Evolutionary conservation across 2,329 filamentous ascomycete species (phyloP), one percentile per base, ranked within the genome.

Genomic region (Decorospora gaudefroyi): DNA sequence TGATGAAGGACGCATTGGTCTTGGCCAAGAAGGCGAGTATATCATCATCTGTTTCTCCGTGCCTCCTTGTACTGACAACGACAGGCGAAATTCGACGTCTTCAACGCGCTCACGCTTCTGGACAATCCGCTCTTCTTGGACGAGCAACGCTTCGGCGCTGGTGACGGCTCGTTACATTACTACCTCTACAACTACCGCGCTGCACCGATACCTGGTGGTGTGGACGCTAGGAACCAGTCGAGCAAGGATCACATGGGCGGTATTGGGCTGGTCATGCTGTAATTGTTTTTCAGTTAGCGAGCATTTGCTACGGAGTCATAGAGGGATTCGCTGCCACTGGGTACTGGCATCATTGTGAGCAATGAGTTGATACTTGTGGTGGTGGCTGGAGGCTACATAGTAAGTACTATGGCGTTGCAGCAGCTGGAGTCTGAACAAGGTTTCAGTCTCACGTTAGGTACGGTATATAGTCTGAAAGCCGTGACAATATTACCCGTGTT

Each of bases 141-240:
- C 67, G 81, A 96, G 57, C 89, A 96, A 66, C 95, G 95, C 72
- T 99, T 96, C 63, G 93, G 92, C 30, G 85, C 87, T 4, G 93
- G 93, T 21, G 93, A 99, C 69, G 93, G 93, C 32, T 90, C 93
- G 70, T 78, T 99, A 60, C 90, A 99, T 72, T 99, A 91, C 74
- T 99, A 99, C 72, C 78, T 99, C 21, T 99, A 95, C 80, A 99
- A 99, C 74, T 99, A 96, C 77, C 84, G 90, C 44, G 88, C 90
- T 9, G 85, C 88, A 48, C 84, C 85, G n/a, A 87, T 99, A 62
- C 76, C 83, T 0, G 91, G 93, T 34, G 93, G 93, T 15, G 84
- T 97, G 29, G 85, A 96, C 69, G 79, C 80, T 62, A 83, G 80
- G 64, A 95, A 95, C 67, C 75, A 83, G 59, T 77, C 92, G 26